A percentile compares a stretch with the other conserved stretches of the same genome.
Evolutionary conservation across 352 stramenopile species (phyloP).

Genomic region (Elongisporangium anandrum): DNA sequence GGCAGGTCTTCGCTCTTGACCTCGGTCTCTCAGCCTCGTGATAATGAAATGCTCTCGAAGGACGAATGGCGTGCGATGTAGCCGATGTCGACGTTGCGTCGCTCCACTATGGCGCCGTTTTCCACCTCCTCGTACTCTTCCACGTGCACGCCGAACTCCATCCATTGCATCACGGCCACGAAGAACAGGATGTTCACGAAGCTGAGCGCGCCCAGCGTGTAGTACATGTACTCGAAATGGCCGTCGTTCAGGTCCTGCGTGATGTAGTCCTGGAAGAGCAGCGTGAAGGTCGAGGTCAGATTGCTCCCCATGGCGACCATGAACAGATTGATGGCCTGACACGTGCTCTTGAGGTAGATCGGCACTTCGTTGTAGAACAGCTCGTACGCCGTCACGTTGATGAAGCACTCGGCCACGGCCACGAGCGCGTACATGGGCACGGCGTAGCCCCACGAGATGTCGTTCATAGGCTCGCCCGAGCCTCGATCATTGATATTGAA

Average conservation of each 20-base stretch:
- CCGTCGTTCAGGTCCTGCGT: constrained; percentile 70
- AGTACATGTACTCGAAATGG: constrained; percentile 91
- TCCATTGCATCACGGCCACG: constrained; percentile 80
- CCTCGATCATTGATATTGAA: constrained; percentile 45
- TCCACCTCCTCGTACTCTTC: constrained; percentile 67
- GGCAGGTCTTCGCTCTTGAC: not conserved
- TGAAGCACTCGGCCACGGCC: constrained; percentile 82
- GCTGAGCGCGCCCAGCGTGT: constrained; percentile 65
- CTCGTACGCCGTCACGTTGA: constrained; percentile 87
- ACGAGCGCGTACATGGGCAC: constrained; percentile 81
- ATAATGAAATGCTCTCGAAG: constrained; percentile 77
- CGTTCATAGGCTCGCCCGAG: constrained; percentile 70
- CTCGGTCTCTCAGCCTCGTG: constrained; percentile 5
- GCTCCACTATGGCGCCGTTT: constrained; percentile 51
- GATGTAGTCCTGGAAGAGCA: constrained; percentile 79
- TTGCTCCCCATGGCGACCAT: constrained; percentile 88
- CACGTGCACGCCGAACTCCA: constrained; percentile 79
- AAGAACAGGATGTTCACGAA: constrained; percentile 71
- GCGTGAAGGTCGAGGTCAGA: constrained; percentile 84
- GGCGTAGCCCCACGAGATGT: constrained; percentile 78
- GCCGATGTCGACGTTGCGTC: constrained; percentile 62
- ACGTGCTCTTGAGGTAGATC: constrained; percentile 85
- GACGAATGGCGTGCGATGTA: constrained; percentile 66
- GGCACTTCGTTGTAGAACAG: constrained; percentile 87
- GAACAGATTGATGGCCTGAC: constrained; percentile 85